phyloP scores from a whole-genome alignment of 1,284 basidiomycete genomes.

The Pseudozyma hubeiensis region DNA sequence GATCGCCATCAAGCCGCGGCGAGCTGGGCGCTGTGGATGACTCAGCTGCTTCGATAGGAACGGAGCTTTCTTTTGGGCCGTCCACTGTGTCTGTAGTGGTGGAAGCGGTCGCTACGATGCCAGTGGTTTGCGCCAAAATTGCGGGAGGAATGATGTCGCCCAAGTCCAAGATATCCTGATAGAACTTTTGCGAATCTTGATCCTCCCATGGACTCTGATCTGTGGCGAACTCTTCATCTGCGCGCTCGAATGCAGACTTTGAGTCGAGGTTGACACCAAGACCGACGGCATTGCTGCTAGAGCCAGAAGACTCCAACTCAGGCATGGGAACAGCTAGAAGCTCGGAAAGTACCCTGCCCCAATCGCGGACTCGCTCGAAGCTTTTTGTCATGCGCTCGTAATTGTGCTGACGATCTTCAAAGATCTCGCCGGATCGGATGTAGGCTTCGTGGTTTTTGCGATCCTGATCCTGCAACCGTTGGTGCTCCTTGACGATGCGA shows the following conservation, averaged over 20 bases:
- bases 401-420: slow-evolving; percentile 96
- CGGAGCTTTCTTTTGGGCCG: not conserved
- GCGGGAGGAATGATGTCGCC: slow-evolving; percentile 89
- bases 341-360: slow-evolving; percentile 77
- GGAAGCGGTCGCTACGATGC: slow-evolving; percentile 1
- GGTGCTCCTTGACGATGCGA: slow-evolving; percentile 76
- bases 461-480: slow-evolving; percentile 96
- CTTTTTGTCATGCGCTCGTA: slow-evolving; percentile 98
- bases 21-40: slow-evolving; percentile 23
- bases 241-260: slow-evolving; percentile 68
- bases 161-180: slow-evolving; percentile 90
- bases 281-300: slow-evolving; percentile 71
- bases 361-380: slow-evolving; percentile 81
- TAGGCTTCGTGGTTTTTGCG: slow-evolving; percentile 97
- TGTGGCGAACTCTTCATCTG: slow-evolving; percentile 68
- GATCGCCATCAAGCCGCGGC: slow-evolving; percentile 29
- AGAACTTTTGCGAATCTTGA: slow-evolving; percentile 94
- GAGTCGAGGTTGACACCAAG: slow-evolving; percentile 71
- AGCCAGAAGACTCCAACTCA: slow-evolving; percentile 77
- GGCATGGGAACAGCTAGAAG: slow-evolving; percentile 85
- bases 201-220: slow-evolving; percentile 91
- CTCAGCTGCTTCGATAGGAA: not conserved
- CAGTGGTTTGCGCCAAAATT: slow-evolving; percentile 75
- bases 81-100: slow-evolving; percentile 74
- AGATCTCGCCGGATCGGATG: slow-evolving; percentile 97